These are phyloP conservation scores for Claviceps maximensis DNA, from an alignment of 2,329 filamentous ascomycete species.

Conservation along the genomic window DNA sequence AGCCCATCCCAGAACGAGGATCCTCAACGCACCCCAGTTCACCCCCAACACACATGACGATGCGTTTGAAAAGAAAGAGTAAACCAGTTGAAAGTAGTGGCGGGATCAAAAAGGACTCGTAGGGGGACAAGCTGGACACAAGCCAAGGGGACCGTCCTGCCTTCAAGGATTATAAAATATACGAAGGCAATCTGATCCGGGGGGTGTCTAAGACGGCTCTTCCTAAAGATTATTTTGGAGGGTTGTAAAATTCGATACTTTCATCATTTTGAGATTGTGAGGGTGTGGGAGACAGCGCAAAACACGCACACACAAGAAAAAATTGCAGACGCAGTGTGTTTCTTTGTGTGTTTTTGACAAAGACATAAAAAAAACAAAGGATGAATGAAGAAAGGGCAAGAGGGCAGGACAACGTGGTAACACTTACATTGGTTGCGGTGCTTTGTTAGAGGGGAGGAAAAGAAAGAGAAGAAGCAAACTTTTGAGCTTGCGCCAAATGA, in stretches of 20 bases:
- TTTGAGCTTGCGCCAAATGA: not conserved
- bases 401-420: not conserved
- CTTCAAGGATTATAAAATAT: not conserved
- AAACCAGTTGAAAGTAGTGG: conserved; percentile 9
- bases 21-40: conserved; percentile 7
- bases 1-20: conserved; percentile 13
- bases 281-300: not conserved
- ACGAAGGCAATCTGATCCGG: conserved; percentile 8
- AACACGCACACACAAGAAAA: not conserved
- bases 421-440: not conserved
- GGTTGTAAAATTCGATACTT: conserved; percentile 22
- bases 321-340: no score
- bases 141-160: conserved; percentile 10
- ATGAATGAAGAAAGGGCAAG: not conserved
- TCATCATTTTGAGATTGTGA: conserved; percentile 24
- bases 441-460: not conserved
- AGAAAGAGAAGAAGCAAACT: no score
- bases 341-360: not conserved
- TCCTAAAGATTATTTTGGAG: conserved; percentile 26
- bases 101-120: conserved; percentile 9
- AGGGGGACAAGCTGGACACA: conserved; percentile 1
- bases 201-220: conserved; percentile 34
- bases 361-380: not conserved
- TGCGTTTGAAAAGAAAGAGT: conserved; percentile 12
- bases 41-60: conserved; percentile 21